Evolutionary conservation across 2,329 filamentous ascomycete genomes (phyloP), one percentile per base, ranked within the genome.

Genomic region (Daldinia eschscholtzii): DNA sequence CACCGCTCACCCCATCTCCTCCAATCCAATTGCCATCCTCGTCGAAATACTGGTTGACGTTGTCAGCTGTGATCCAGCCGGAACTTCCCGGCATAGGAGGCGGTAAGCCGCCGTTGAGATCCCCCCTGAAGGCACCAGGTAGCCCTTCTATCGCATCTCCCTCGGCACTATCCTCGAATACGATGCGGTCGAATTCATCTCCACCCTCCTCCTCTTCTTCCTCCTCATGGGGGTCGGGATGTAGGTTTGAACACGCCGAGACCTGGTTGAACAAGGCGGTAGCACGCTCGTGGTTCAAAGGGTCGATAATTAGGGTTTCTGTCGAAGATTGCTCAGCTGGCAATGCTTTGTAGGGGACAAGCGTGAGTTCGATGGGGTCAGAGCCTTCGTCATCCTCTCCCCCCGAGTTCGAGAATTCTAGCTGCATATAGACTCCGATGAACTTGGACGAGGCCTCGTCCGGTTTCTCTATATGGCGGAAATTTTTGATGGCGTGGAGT

Each of bases 61-160:
- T 98, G 64, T 97, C 95, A 7, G 93, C 92, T 15, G 95, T 98
- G 76, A 98, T 94, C 92, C 92, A 95, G 0, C 92, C 92, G 0
- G 88, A 88, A 57, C 91, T 93, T 1, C 92, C 92, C 0, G 92
- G 91, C 79, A 92, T 87, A 0, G 89, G 87, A 1, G 89, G 88
- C n/a, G 89, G 89, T 26, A 91, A 76, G 1, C 84, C 86, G 0
- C 86, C 86, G 62, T 83, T 80, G 5, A 74, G 73, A 12, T 80
- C 79, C 15, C 86, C 86, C 42, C 79, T 81, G 58, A 87, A 79
- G 5, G 89, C 87, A 10, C 88, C 88, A 0, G 83, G 82, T 73
- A 88, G 83, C 0, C 87, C 88, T 37, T 89, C 87, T 2, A 90
- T 79, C 0, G 83, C 83, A 70, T 87, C 85, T 50, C 85, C 81